A percentile compares a stretch with the other conserved stretches of the same genome.
Conservation (phyloP, 2,329 filamentous ascomycete genomes). For the Fusarium burgessii region DNA sequence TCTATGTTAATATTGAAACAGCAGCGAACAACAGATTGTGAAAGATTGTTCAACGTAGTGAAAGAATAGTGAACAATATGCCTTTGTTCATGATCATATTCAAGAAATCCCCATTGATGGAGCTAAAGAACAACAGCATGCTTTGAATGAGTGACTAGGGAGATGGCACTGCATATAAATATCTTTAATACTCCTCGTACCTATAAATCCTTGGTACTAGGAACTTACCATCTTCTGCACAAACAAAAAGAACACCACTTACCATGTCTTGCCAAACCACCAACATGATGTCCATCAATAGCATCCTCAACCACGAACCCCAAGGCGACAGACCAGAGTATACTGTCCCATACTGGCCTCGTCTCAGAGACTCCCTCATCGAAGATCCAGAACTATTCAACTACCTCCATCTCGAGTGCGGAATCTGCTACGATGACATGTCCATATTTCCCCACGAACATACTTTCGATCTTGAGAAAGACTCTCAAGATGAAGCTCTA, state of each 20-base stretch:
- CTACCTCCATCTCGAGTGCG: constrained; percentile 14
- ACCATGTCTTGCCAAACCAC: neutral
- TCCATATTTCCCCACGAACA: constrained; percentile 24
- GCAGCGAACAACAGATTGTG: neutral
- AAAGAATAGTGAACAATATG: neutral
- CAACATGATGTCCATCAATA: constrained; percentile 6
- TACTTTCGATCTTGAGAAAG: neutral
- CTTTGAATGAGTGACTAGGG: neutral
- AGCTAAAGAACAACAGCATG: neutral
- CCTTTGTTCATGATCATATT: neutral
- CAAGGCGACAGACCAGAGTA: rapidly evolving
- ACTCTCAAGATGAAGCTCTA: neutral
- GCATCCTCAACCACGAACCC: constrained; percentile 2
- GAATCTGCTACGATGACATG: constrained; percentile 26
- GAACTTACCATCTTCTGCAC: neutral
- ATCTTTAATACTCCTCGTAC: neutral
- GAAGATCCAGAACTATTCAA: neutral
- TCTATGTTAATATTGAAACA: neutral
- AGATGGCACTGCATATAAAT: neutral
- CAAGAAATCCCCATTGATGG: neutral
- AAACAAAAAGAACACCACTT: neutral
- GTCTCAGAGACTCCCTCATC: constrained; percentile 22
- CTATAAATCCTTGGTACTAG: neutral
- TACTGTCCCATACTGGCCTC: constrained; percentile 12
- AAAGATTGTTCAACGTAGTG: neutral